These are phyloP conservation scores for Heliamphora pulchella DNA, from an alignment of 179 eudicot species.

Conservation along the genomic window DNA sequence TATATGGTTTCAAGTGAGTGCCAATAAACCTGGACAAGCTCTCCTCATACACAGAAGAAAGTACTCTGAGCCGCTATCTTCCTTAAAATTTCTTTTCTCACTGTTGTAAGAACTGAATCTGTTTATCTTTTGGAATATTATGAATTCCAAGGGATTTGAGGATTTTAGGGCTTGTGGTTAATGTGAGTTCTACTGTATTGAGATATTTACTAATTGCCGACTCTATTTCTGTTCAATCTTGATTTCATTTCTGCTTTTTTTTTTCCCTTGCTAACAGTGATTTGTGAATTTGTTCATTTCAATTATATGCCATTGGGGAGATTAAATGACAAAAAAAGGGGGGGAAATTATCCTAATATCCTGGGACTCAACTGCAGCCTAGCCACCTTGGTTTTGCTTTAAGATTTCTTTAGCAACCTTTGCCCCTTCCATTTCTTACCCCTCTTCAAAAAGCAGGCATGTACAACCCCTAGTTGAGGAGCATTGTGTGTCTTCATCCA, in stretches of 20 bases:
- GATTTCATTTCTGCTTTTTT: neutral
- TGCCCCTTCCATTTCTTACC: too few species aligned
- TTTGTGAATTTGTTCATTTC: too few species aligned
- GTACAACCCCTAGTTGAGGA: neutral
- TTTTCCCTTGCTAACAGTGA: neutral
- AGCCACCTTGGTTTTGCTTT: too few species aligned
- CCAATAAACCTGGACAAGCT: neutral
- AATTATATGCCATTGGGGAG: too few species aligned
- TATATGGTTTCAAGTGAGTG: neutral
- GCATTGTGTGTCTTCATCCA: neutral
- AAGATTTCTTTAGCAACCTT: too few species aligned
- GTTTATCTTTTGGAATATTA: neutral
- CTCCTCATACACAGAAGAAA: neutral
- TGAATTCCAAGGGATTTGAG: too few species aligned
- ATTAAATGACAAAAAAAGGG: too few species aligned
- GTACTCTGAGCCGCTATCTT: too few species aligned
- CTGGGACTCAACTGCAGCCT: too few species aligned
- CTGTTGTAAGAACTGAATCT: neutral
- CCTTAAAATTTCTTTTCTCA: neutral
- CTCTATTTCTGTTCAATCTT: neutral
- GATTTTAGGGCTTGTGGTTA: neutral
- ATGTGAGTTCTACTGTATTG: neutral
- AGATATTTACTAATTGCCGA: neutral
- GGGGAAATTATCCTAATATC: too few species aligned
- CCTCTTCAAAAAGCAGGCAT: too few species aligned